Percentiles rank a stretch among this genome's conserved stretches.
phyloP scores from a whole-genome alignment of 768 basidiomycete species.

The Leccinum subgranulosum region DNA sequence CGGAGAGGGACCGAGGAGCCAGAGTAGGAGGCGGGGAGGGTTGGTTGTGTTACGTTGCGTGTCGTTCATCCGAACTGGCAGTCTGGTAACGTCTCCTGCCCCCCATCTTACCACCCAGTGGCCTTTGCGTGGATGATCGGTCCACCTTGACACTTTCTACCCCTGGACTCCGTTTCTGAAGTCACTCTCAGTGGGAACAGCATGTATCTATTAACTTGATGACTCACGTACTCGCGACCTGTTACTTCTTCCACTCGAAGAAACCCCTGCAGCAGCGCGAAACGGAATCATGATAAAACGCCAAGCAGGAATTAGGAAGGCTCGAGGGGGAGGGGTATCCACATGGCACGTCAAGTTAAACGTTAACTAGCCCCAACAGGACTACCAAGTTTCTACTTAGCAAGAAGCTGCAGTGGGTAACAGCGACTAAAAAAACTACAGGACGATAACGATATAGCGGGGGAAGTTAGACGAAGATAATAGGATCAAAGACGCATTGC shows the following conservation, averaged over 20 bases:
- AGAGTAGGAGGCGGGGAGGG: no score
- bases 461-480: neutral
- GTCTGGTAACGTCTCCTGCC: no score
- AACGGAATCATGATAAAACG: neutral
- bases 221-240: neutral
- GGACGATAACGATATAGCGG: neutral
- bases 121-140: no score
- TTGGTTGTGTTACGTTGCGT: no score
- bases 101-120: no score
- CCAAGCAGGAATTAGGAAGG: neutral
- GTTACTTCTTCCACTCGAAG: neutral
- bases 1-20: no score
- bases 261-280: neutral
- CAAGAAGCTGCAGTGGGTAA: neutral
- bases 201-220: no score
- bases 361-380: neutral
- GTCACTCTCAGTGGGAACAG: no score
- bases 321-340: neutral
- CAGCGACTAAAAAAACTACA: neutral
- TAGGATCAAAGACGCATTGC: conserved; percentile 1
- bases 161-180: no score
- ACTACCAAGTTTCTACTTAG: neutral
- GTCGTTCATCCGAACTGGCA: no score
- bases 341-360: neutral
- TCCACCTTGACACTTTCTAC: no score